These are phyloP conservation scores for Tilletia walkeri DNA, from an alignment of 1,284 basidiomycete species.

Conservation along the genomic window DNA sequence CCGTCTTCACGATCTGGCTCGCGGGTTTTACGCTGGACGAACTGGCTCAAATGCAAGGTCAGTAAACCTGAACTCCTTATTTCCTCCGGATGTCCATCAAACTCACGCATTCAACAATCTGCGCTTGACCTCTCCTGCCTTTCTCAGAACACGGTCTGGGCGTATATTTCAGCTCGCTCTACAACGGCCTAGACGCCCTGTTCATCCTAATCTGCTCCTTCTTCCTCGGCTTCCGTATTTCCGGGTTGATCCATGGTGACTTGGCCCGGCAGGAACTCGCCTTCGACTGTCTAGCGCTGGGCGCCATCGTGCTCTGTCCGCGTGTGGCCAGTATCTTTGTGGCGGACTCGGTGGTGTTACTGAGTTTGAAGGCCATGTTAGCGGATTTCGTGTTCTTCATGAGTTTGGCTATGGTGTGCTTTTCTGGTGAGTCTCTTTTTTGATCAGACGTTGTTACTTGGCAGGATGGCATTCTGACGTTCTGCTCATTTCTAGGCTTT, in stretches of 20 bases:
- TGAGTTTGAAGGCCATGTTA: slow-evolving; percentile 69
- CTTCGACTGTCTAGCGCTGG: slow-evolving; percentile 54
- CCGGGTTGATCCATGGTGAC: slow-evolving; percentile 43
- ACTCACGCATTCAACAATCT: background rate
- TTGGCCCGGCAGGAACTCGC: slow-evolving; percentile 43
- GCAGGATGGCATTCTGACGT: background rate
- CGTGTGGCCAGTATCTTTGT: slow-evolving; percentile 56
- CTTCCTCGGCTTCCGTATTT: slow-evolving; percentile 53
- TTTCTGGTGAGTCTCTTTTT: slow-evolving; percentile 57
- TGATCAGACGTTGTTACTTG: background rate
- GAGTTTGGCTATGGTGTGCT: slow-evolving; percentile 68
- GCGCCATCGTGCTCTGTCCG: slow-evolving; percentile 54
- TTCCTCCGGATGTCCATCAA: background rate
- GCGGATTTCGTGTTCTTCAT: slow-evolving; percentile 65
- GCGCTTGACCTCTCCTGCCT: background rate
- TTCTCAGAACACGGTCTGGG: slow-evolving; percentile 74
- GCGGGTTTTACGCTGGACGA: slow-evolving; percentile 82
- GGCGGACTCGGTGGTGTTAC: slow-evolving; percentile 57
- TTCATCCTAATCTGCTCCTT: slow-evolving; percentile 54
- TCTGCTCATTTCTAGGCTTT: slow-evolving; percentile 63
- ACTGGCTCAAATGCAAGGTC: slow-evolving; percentile 76
- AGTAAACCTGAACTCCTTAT: background rate
- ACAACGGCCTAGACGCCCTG: slow-evolving; percentile 40
- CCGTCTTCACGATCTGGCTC: slow-evolving; percentile 41
- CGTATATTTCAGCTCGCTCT: slow-evolving; percentile 61